These are phyloP conservation scores for Oxalis stricta DNA, from an alignment of 441 rosid species.

Conservation along the genomic window DNA sequence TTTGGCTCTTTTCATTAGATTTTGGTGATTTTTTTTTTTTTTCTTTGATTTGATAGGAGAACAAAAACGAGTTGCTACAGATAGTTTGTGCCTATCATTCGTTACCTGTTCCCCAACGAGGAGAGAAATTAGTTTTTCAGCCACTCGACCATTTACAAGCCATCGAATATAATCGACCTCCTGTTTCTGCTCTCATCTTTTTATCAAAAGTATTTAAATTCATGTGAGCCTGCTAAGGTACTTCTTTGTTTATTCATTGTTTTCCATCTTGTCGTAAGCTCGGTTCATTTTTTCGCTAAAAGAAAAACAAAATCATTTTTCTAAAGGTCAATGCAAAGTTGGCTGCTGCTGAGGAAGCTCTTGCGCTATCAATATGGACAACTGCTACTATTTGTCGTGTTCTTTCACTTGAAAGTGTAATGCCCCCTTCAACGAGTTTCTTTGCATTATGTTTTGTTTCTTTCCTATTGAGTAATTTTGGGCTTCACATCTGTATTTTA, in stretches of 20 bases:
- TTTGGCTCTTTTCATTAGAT: slow-evolving; percentile 7
- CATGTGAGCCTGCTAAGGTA: slow-evolving; percentile 61
- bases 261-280: slow-evolving; percentile 7
- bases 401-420: slow-evolving; percentile 91
- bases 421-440: too few species aligned
- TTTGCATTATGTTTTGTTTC: neutral
- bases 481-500: too few species aligned
- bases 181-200: slow-evolving; percentile 46
- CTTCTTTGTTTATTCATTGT: slow-evolving; percentile 4
- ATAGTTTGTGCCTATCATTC: slow-evolving; percentile 81
- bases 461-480: neutral
- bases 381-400: slow-evolving; percentile 88
- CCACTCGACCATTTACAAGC: slow-evolving; percentile 92
- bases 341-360: slow-evolving; percentile 86
- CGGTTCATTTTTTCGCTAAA: slow-evolving; percentile 7
- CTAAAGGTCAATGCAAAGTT: slow-evolving; percentile 56
- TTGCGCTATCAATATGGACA: slow-evolving; percentile 85
- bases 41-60: slow-evolving; percentile 42
- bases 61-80: slow-evolving; percentile 66
- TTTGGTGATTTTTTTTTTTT: neutral
- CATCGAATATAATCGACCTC: slow-evolving; percentile 56
- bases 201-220: slow-evolving; percentile 25
- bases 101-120: slow-evolving; percentile 47
- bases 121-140: slow-evolving; percentile 55
- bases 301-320: too few species aligned